phyloP scores from a whole-genome alignment of 176 grass and related monocot species.

The Phyllostachys edulis region DNA sequence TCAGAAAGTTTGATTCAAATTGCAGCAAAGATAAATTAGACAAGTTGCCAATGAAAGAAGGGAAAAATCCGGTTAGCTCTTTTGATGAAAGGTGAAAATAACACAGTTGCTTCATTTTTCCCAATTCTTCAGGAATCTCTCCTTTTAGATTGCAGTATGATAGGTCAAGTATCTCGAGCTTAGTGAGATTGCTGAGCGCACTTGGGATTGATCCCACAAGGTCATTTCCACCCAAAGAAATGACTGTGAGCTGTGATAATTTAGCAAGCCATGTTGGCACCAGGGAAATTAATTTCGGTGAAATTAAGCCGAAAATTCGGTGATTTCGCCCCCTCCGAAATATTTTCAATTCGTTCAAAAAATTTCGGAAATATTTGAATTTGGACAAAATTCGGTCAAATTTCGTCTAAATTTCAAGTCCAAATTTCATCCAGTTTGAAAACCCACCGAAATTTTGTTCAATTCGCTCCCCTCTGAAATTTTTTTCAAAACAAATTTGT shows the following conservation, averaged over 20 bases:
- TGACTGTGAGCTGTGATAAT: fast-evolving
- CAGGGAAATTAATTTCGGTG: too few species aligned
- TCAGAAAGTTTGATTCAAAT: not conserved
- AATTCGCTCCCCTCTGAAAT: too few species aligned
- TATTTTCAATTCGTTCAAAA: too few species aligned
- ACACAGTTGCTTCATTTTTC: not conserved
- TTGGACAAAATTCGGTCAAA: too few species aligned
- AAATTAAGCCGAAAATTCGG: too few species aligned
- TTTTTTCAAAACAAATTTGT: too few species aligned
- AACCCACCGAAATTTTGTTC: too few species aligned
- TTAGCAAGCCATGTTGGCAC: not conserved
- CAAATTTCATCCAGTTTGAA: too few species aligned
- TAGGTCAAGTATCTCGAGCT: not conserved
- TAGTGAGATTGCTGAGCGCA: not conserved
- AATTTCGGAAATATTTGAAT: too few species aligned
- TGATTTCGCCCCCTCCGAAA: too few species aligned
- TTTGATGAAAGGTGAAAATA: not conserved
- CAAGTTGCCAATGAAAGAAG: not conserved
- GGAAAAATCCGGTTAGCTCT: not conserved
- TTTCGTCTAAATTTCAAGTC: too few species aligned
- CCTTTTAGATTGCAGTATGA: not conserved
- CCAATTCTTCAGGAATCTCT: not conserved
- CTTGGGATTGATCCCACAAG: not conserved
- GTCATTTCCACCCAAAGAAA: not conserved
- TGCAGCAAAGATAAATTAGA: fast-evolving